phyloP scores from a whole-genome alignment of 2,329 filamentous ascomycete species.

The Claviceps cyperi region DNA sequence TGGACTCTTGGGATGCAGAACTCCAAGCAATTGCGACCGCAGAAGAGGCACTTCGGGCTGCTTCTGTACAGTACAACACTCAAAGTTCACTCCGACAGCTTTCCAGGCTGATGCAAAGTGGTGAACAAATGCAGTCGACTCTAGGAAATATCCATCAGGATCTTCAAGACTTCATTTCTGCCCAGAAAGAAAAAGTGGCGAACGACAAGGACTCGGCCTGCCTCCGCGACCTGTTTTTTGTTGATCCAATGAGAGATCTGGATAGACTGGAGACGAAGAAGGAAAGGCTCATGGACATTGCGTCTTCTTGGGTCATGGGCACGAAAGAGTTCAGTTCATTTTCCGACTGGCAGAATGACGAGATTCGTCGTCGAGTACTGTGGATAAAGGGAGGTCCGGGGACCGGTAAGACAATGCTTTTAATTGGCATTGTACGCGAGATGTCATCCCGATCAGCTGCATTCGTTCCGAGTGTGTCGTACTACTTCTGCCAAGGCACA shows the following conservation, averaged over 20 bases:
- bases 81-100: constrained; percentile 6
- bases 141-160: constrained; percentile 8
- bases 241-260: constrained; percentile 8
- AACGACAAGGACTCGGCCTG: constrained; percentile 8
- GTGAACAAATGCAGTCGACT: constrained; percentile 6
- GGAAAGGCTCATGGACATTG: constrained; percentile 6
- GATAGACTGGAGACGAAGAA: constrained; percentile 8
- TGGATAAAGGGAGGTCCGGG: constrained; percentile 22
- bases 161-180: constrained; percentile 7
- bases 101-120: constrained; percentile 5
- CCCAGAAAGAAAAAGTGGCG: constrained; percentile 5
- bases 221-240: constrained; percentile 6
- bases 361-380: constrained; percentile 11
- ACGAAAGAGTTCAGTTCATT: constrained; percentile 11
- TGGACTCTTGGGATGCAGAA: constrained; percentile 6
- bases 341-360: constrained; percentile 13
- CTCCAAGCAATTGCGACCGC: constrained; percentile 4
- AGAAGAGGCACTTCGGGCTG: constrained; percentile 5
- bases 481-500: constrained; percentile 28
- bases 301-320: constrained; percentile 7
- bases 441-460: constrained; percentile 6
- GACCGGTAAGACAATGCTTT: constrained; percentile 24
- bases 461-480: constrained; percentile 9
- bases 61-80: constrained; percentile 7
- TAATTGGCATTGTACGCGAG: constrained; percentile 16